Evolutionary conservation across 345 rosid genomes (phyloP).

Genomic region (Luvunga scandens): DNA sequence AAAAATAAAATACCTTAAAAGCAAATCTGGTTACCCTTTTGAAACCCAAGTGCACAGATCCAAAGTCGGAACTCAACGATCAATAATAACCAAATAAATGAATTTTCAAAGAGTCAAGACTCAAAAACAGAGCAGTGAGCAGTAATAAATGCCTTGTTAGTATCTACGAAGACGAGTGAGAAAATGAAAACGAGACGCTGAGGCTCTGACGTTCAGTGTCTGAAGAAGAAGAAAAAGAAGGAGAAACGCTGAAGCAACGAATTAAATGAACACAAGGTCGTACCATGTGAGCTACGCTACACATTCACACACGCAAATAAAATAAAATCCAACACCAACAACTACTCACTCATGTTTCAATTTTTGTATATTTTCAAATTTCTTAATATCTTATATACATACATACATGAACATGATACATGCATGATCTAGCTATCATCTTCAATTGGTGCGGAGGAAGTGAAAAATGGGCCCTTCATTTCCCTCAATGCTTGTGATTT

Average conservation of each 20-base stretch:
- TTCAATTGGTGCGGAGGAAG: not conserved
- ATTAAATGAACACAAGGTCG: not conserved
- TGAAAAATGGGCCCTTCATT: not conserved
- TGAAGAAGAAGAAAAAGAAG: not conserved
- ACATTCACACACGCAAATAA: not conserved
- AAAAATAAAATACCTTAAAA: not conserved
- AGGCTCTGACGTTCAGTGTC: not conserved
- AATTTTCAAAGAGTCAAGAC: not conserved
- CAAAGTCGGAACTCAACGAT: not conserved
- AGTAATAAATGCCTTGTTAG: not conserved
- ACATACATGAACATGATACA: too few relatives aligned
- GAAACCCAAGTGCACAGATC: constrained; percentile 2
- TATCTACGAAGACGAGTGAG: not conserved
- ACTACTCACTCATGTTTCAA: too few relatives aligned
- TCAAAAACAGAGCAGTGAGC: not conserved
- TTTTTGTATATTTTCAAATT: too few relatives aligned
- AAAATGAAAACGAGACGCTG: not conserved
- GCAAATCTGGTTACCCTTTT: not conserved
- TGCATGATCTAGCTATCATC: not conserved
- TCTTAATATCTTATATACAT: too few relatives aligned
- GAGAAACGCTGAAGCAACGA: not conserved
- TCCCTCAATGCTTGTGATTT: not conserved
- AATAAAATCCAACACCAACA: not conserved
- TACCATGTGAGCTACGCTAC: not conserved
- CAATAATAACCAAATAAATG: not conserved